Conservation (phyloP, 805 yeast genomes). For the Saccharomyces eubayanus region DNA sequence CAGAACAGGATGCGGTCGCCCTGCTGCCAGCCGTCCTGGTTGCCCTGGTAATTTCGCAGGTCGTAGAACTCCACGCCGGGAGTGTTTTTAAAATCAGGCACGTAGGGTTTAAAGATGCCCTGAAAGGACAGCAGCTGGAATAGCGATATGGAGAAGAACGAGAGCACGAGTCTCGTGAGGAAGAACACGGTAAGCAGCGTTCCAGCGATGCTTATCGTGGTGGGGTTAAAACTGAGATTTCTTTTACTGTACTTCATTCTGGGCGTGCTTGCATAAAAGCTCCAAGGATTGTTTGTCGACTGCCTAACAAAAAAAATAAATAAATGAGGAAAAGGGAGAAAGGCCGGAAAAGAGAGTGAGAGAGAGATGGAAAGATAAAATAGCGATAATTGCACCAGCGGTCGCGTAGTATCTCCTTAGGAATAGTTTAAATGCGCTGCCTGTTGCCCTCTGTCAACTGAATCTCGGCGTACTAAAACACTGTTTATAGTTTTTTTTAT, state of each 20-base stretch:
- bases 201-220: slow-evolving; percentile 9
- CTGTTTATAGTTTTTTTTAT: not conserved
- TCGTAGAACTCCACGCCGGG: slow-evolving; percentile 62
- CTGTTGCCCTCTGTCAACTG: not conserved
- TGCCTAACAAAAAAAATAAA: no score
- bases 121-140: not conserved
- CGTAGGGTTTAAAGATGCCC: slow-evolving; percentile 20
- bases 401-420: not conserved
- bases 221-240: slow-evolving; percentile 4
- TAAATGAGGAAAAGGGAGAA: no score
- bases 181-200: slow-evolving; percentile 6
- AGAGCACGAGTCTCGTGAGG: not conserved
- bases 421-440: not conserved
- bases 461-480: not conserved
- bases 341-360: not conserved
- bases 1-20: slow-evolving; percentile 74
- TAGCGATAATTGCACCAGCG: not conserved
- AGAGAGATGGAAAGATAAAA: no score
- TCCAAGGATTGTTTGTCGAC: not conserved
- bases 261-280: slow-evolving; percentile 2
- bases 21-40: slow-evolving; percentile 68
- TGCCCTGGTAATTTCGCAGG: slow-evolving; percentile 53
- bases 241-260: slow-evolving; percentile 4
- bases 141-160: not conserved
- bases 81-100: slow-evolving; percentile 31